Evolutionary conservation across 2,329 filamentous ascomycete genomes (phyloP).

Genomic region (Sporothrix sp.): DNA sequence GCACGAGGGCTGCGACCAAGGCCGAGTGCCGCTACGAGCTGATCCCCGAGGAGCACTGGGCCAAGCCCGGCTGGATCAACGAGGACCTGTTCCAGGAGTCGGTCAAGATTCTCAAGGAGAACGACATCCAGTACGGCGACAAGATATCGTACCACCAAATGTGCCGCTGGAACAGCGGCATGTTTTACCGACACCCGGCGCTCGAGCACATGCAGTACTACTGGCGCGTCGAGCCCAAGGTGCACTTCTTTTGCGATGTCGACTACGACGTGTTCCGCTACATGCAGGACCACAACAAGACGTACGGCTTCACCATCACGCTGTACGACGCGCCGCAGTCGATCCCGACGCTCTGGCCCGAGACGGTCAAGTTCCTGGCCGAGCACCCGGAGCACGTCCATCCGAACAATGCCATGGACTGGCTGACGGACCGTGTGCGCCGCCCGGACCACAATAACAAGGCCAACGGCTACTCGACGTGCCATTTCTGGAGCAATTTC

Average conservation of each 20-base stretch:
- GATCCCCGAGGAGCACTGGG: constrained; percentile 94
- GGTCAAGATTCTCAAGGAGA: constrained; percentile 68
- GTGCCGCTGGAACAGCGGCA: constrained; percentile 97
- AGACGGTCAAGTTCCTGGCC: constrained; percentile 81
- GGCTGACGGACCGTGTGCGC: constrained; percentile 69
- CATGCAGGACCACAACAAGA: constrained; percentile 98
- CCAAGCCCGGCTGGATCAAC: constrained; percentile 85
- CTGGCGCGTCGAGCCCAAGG: constrained; percentile 97
- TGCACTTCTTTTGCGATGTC: constrained; percentile 97
- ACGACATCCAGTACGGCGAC: constrained; percentile 81
- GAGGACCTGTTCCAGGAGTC: constrained; percentile 77
- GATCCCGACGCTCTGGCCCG: constrained; percentile 87
- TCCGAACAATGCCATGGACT: constrained; percentile 74
- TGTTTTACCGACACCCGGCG: constrained; percentile 95
- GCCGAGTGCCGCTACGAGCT: constrained; percentile 79
- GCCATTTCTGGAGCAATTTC: constrained; percentile 99
- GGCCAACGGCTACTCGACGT: constrained; percentile 92
- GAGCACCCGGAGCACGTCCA: constrained; percentile 74
- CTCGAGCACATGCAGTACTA: constrained; percentile 79
- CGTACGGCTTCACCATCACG: constrained; percentile 97
- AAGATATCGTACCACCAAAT: constrained; percentile 94
- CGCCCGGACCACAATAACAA: constrained; percentile 70
- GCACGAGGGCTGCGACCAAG: constrained; percentile 73
- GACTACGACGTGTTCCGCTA: constrained; percentile 98
- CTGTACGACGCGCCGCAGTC: constrained; percentile 86